Evolutionary conservation across 164 flowering plant genomes (phyloP), one percentile per base, ranked within the genome.

Genomic region (Vitis rotundifolia): DNA sequence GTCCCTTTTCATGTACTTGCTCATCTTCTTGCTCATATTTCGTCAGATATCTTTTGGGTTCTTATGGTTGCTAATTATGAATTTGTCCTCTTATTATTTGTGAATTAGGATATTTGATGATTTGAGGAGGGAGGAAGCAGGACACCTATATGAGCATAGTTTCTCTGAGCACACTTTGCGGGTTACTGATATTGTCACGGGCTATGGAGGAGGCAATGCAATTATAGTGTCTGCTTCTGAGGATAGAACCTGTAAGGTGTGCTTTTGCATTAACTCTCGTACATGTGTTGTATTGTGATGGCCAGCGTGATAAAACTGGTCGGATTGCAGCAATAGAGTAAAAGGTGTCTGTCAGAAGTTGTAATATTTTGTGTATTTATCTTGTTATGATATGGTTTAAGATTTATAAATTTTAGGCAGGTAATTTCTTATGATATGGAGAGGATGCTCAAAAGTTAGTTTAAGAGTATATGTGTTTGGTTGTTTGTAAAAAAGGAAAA

Each of bases 171-270:
- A 95, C 65, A 79, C 82, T 61, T 64, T 88, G 68, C 74, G 71
- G 22, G 88, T 94, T 14, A 94, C 97, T 60, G 89, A 86, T 75
- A 58, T 92, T 67, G 88, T 77, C 16, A 69, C 71, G 3, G 97
- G 98, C 22, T 82, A 83, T 82, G 98, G 97, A 59, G 92, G 98
- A 55, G 71, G 78, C 72, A 88, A 85, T 86, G 94, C 94, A 47
- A 82, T 89, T 51, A 85, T 95, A 11, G 81, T 95, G 22, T 91
- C 98, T 57, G 86, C 98, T 72, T 95, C 97, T 18, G 88, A 89
- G 85, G 99, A 95, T 74, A 84, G 87, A 15, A 92, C 99, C 1
- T 95, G 98, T 79, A 95, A 94, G 98, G 99, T 94, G 68, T 48
- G 80, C 37, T 48, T 22, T 37, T 37, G 44, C 44, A 3, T 37